A percentile compares a stretch with the other conserved stretches of the same genome.
phyloP scores from a whole-genome alignment of 1,284 basidiomycete genomes.

The Rhodotorula sp. region DNA sequence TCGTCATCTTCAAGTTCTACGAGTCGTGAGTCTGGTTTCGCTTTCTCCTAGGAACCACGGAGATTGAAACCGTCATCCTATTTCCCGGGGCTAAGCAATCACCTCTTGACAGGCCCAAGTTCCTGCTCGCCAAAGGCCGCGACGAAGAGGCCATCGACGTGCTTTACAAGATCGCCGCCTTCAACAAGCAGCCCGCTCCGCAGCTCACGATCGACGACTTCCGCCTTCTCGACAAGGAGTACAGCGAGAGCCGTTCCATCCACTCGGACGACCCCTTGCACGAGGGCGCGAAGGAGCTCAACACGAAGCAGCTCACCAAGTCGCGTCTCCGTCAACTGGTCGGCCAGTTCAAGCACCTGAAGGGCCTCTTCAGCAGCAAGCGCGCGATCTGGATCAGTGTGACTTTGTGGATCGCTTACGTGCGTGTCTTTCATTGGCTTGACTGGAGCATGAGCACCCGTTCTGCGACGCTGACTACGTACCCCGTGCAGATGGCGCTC shows the following conservation, averaged over 20 bases:
- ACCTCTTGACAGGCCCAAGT: constrained; percentile 48
- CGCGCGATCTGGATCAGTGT: constrained; percentile 64
- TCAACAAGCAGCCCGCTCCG: constrained; percentile 57
- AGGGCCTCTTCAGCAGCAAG: constrained; percentile 65
- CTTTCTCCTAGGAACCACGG: too few relatives aligned
- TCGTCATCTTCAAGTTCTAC: constrained; percentile 68
- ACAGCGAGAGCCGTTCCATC: constrained; percentile 24
- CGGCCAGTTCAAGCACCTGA: constrained; percentile 54
- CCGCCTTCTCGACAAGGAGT: constrained; percentile 40
- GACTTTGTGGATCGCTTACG: constrained; percentile 61
- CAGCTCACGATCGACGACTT: constrained; percentile 41
- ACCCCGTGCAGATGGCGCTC: constrained; percentile 27
- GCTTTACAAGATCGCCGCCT: constrained; percentile 64
- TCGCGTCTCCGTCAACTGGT: constrained; percentile 51
- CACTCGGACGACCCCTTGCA: constrained; percentile 18
- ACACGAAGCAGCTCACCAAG: constrained; percentile 53
- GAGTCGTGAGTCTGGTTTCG: constrained; percentile 55
- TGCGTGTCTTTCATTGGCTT: not conserved
- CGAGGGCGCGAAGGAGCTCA: constrained; percentile 32
- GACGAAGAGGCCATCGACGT: constrained; percentile 70
- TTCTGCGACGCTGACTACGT: too few relatives aligned
- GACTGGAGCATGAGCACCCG: too few relatives aligned
- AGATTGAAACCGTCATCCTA: too few relatives aligned
- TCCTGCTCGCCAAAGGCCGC: constrained; percentile 65
- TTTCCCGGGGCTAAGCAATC: constrained; percentile 54